Conservation (phyloP, 768 basidiomycete genomes). For the Naganishia friedmannii region DNA sequence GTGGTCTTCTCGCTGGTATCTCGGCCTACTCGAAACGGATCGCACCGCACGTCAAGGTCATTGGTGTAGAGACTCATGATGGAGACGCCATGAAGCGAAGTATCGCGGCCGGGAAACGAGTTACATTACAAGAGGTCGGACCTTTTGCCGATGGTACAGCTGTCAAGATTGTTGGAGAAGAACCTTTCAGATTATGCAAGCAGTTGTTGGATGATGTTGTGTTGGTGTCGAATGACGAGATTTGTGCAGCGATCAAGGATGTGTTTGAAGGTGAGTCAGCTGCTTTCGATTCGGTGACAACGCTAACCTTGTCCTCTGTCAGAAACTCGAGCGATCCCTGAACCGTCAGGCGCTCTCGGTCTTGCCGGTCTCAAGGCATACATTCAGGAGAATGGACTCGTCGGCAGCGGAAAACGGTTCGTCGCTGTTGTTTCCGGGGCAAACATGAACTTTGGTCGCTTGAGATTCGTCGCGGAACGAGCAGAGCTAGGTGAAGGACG, state of each 20-base stretch:
- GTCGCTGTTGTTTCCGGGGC: conserved; percentile 92
- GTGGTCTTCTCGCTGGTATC: conserved; percentile 87
- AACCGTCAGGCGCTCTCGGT: conserved; percentile 90
- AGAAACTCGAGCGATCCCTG: conserved; percentile 95
- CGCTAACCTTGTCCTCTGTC: conserved; percentile 18
- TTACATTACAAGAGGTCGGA: conserved; percentile 82
- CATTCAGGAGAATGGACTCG: conserved; percentile 73
- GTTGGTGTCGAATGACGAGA: conserved; percentile 86
- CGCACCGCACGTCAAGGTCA: conserved; percentile 76
- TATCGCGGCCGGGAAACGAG: conserved; percentile 72
- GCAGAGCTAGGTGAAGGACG: conserved; percentile 94
- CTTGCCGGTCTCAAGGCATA: conserved; percentile 87
- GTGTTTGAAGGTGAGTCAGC: conserved; percentile 82
- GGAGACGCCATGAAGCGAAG: conserved; percentile 90
- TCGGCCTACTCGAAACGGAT: conserved; percentile 88
- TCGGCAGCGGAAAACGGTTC: conserved; percentile 80
- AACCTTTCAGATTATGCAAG: conserved; percentile 88
- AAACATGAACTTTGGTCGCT: conserved; percentile 97
- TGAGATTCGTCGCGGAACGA: conserved; percentile 97
- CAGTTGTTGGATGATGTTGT: conserved; percentile 76
- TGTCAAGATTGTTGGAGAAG: conserved; percentile 89
- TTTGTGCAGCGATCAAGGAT: conserved; percentile 98
- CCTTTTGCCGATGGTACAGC: conserved; percentile 98
- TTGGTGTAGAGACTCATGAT: conserved; percentile 91
- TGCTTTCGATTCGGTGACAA: conserved; percentile 11